Evolutionary conservation across 2,329 filamentous ascomycete genomes (phyloP).

Genomic region (Xylariaceae sp.): DNA sequence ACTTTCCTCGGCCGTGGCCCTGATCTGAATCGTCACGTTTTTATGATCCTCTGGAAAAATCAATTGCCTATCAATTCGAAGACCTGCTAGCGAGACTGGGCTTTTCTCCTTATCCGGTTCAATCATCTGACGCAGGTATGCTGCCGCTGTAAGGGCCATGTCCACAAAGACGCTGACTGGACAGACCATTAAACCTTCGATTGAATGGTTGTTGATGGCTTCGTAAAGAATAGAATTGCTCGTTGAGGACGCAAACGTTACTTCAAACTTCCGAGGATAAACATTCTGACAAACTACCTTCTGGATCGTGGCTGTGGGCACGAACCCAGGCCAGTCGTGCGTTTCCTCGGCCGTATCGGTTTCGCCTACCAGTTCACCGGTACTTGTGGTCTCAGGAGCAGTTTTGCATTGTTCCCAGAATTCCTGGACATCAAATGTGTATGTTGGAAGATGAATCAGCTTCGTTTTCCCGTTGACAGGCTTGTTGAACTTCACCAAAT

Average conservation of each 20-base stretch:
- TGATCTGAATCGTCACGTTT: conserved; percentile 7
- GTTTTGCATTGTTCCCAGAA: conserved; percentile 16
- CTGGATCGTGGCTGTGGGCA: conserved; percentile 14
- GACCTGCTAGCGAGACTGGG: neutral
- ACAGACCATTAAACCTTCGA: conserved; percentile 14
- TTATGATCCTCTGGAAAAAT: conserved; percentile 7
- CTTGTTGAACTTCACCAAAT: conserved; percentile 15
- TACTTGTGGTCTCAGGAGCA: conserved; percentile 2
- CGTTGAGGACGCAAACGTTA: conserved; percentile 13
- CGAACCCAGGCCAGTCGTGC: neutral
- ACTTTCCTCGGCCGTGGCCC: conserved; percentile 2
- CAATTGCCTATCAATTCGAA: conserved; percentile 11
- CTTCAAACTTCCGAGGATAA: conserved; percentile 5
- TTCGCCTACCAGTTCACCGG: neutral
- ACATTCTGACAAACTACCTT: conserved; percentile 4
- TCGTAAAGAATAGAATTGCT: conserved; percentile 6
- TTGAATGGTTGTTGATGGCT: conserved; percentile 13
- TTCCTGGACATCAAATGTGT: conserved; percentile 12
- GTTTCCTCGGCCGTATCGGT: conserved; percentile 1
- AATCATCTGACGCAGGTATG: conserved; percentile 6
- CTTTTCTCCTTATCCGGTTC: neutral
- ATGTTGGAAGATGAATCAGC: conserved; percentile 17
- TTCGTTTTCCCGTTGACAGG: conserved; percentile 1
- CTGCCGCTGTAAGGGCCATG: conserved; percentile 17
- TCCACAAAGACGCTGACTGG: conserved; percentile 18